Conservation (phyloP, 2,329 filamentous ascomycete species). For the Talaromyces sp. region DNA sequence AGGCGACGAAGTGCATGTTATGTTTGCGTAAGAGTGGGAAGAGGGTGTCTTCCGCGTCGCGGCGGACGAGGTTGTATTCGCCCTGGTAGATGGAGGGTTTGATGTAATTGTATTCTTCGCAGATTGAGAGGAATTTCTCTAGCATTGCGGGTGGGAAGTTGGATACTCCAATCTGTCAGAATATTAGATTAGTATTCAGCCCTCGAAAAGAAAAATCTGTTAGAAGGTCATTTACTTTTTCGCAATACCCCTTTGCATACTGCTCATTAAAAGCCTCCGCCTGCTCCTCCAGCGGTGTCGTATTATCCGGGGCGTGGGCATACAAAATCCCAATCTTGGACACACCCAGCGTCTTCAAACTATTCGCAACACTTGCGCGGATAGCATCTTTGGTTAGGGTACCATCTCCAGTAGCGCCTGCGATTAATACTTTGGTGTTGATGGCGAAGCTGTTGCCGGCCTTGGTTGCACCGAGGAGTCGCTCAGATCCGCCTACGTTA, state of each 20-base stretch:
- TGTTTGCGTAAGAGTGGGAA: conserved; percentile 39
- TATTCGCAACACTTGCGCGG: conserved; percentile 29
- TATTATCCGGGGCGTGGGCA: conserved; percentile 36
- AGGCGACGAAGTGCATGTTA: conserved; percentile 31
- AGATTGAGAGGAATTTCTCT: conserved; percentile 33
- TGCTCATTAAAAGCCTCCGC: conserved; percentile 31
- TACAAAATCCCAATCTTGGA: conserved; percentile 28
- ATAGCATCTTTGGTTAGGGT: conserved; percentile 23
- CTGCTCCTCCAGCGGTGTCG: conserved; percentile 39
- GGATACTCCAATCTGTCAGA: conserved; percentile 39
- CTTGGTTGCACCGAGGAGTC: conserved; percentile 31
- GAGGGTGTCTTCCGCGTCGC: conserved; percentile 37
- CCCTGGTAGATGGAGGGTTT: conserved; percentile 45
- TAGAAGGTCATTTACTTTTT: conserved; percentile 28
- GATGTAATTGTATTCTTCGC: conserved; percentile 35
- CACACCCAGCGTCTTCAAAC: conserved; percentile 23
- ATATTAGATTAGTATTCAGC: neutral
- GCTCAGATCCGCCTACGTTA: conserved; percentile 34
- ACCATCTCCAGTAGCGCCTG: conserved; percentile 1
- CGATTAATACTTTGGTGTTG: conserved; percentile 35
- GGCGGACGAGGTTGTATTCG: conserved; percentile 40
- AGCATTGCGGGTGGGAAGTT: conserved; percentile 36
- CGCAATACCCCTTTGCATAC: conserved; percentile 23
- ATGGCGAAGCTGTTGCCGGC: conserved; percentile 29
- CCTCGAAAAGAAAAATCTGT: neutral